phyloP scores from a whole-genome alignment of 2,329 filamentous ascomycete species.

The Madurella mycetomatis region DNA sequence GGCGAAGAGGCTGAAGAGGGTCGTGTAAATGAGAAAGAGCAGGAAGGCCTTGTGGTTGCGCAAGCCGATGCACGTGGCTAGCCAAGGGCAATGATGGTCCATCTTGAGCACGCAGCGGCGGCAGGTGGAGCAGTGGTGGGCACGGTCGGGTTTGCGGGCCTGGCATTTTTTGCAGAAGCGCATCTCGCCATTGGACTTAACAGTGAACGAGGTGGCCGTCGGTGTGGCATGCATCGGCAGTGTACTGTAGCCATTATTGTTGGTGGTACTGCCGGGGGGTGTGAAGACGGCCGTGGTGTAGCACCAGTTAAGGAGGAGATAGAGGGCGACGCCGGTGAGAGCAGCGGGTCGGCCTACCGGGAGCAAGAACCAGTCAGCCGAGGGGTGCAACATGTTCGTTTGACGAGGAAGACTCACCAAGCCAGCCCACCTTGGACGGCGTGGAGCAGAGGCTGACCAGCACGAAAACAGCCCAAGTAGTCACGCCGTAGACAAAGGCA shows the following conservation, averaged over 20 bases:
- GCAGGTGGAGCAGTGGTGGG: conserved; percentile 96
- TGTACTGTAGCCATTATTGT: conserved; percentile 67
- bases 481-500: conserved; percentile 79
- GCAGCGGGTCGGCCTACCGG: conserved; percentile 53
- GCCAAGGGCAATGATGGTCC: conserved; percentile 99
- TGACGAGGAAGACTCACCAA: conserved; percentile 42
- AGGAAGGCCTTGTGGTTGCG: conserved; percentile 95
- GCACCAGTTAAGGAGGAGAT: conserved; percentile 74
- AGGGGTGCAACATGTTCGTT: background rate
- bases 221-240: conserved; percentile 68
- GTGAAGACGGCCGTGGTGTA: conserved; percentile 95
- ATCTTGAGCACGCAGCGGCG: conserved; percentile 95
- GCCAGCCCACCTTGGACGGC: conserved; percentile 49
- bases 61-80: conserved; percentile 90
- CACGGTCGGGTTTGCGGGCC: conserved; percentile 86
- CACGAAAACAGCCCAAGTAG: conserved; percentile 93
- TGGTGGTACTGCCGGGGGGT: conserved; percentile 69
- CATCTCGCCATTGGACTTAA: conserved; percentile 82
- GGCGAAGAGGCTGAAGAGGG: conserved; percentile 75
- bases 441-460: conserved; percentile 66
- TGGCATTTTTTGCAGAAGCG: conserved; percentile 98
- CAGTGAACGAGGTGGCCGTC: conserved; percentile 74
- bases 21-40: conserved; percentile 85
- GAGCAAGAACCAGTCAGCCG: background rate
- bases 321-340: conserved; percentile 64